Evolutionary conservation across 1,284 basidiomycete genomes (phyloP).

Genomic region (Pseudozyma tsukubaensis): DNA sequence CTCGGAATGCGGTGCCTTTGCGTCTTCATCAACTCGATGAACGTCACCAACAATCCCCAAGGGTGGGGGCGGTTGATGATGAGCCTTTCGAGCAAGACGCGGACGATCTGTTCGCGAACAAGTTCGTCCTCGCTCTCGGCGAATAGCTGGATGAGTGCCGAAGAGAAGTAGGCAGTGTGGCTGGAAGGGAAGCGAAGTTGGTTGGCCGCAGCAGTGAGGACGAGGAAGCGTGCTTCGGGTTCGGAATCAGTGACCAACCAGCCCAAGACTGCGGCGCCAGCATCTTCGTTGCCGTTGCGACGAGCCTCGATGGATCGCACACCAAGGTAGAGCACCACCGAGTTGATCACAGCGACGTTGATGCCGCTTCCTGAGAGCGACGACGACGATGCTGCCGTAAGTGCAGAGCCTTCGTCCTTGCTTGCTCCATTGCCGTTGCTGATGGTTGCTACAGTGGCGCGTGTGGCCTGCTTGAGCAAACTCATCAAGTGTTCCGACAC

Average conservation of each 20-base stretch:
- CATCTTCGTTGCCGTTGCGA: slow-evolving; percentile 77
- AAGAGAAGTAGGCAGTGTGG: slow-evolving; percentile 80
- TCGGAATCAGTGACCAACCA: slow-evolving; percentile 84
- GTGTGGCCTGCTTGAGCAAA: slow-evolving; percentile 22
- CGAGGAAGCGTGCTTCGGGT: slow-evolving; percentile 94
- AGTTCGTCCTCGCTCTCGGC: slow-evolving; percentile 73
- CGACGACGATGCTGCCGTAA: slow-evolving; percentile 5
- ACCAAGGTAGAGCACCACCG: slow-evolving; percentile 93
- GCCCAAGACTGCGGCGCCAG: slow-evolving; percentile 80
- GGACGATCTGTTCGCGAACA: slow-evolving; percentile 89
- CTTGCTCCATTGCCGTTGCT: not conserved
- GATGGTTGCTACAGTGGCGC: not conserved
- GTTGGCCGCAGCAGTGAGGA: slow-evolving; percentile 88
- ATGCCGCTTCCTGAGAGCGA: slow-evolving; percentile 75
- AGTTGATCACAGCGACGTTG: slow-evolving; percentile 88
- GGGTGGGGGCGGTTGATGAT: slow-evolving; percentile 94
- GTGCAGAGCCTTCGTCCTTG: too few relatives aligned
- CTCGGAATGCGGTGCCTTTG: slow-evolving; percentile 53
- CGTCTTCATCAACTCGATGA: slow-evolving; percentile 82
- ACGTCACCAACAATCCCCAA: slow-evolving; percentile 94
- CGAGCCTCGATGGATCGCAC: slow-evolving; percentile 79
- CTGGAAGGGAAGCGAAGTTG: slow-evolving; percentile 78
- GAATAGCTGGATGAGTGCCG: slow-evolving; percentile 87
- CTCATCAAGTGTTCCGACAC: slow-evolving; percentile 30
- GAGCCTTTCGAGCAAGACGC: slow-evolving; percentile 91